These are phyloP conservation scores for Kandelia obovata DNA, from an alignment of 345 rosid genomes.

Conservation along the genomic window DNA sequence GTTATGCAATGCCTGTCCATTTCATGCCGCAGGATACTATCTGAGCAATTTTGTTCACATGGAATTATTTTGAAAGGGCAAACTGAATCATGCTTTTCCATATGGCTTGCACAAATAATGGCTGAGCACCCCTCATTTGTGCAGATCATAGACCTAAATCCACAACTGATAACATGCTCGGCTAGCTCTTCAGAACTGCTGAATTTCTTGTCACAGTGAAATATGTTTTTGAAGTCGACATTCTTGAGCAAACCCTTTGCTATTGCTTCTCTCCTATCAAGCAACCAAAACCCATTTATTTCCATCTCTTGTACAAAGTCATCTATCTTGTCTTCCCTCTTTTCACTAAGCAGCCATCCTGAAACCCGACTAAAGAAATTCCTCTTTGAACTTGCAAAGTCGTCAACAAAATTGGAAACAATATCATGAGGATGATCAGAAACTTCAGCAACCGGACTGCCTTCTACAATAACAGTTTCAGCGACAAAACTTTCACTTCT, in stretches of 20 bases:
- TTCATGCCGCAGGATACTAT: constrained; percentile 61
- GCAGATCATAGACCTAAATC: constrained; percentile 62
- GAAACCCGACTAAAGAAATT: constrained; percentile 76
- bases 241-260: constrained; percentile 62
- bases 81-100: constrained; percentile 59
- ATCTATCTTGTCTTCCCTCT: constrained; percentile 81
- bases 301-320: constrained; percentile 89
- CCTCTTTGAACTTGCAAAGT: constrained; percentile 64
- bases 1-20: constrained; percentile 96
- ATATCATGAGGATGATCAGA: constrained; percentile 74
- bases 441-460: constrained; percentile 39
- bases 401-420: constrained; percentile 61
- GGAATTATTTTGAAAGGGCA: constrained; percentile 84
- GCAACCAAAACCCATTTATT: constrained; percentile 67
- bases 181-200: constrained; percentile 46
- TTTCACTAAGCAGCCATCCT: constrained; percentile 78
- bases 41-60: constrained; percentile 77
- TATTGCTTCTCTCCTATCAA: constrained; percentile 52
- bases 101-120: constrained; percentile 46
- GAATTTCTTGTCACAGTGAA: constrained; percentile 67
- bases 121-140: constrained; percentile 62
- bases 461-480: constrained; percentile 56
- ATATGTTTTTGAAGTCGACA: constrained; percentile 63
- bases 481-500: constrained; percentile 82
- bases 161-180: constrained; percentile 44